Evolutionary conservation across 495 filamentous ascomycete genomes (phyloP).

Genomic region (Penicillium ucsense): DNA sequence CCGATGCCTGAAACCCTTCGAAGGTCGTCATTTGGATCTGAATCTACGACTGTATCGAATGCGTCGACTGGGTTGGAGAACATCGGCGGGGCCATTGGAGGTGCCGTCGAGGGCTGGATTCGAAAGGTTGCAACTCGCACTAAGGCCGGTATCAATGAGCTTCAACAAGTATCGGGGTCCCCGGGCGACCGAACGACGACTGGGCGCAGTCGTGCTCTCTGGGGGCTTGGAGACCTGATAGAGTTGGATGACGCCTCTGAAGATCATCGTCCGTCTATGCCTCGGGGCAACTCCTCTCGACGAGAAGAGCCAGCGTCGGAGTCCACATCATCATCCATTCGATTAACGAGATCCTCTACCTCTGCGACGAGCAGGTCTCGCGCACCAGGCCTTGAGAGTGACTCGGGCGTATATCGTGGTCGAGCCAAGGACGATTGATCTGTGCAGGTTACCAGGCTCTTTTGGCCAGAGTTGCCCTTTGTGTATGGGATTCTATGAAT

Average conservation of each 20-base stretch:
- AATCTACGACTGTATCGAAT: conserved; percentile 31
- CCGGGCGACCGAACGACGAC: conserved; percentile 18
- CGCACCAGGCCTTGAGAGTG: conserved; percentile 11
- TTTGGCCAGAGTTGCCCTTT: no score
- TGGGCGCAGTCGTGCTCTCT: conserved; percentile 25
- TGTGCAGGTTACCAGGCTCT: conserved; percentile 7
- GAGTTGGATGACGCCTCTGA: conserved; percentile 62
- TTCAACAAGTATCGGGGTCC: conserved; percentile 22
- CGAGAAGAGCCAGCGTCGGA: conserved; percentile 9
- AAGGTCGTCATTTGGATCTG: conserved; percentile 33
- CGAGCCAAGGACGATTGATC: conserved; percentile 26
- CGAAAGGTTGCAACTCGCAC: conserved; percentile 58
- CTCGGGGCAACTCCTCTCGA: conserved; percentile 11
- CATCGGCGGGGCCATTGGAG: conserved; percentile 71
- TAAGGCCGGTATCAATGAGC: conserved; percentile 30
- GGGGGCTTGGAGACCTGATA: conserved; percentile 63
- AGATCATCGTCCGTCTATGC: conserved; percentile 16
- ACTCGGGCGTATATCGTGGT: conserved; percentile 8
- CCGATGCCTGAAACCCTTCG: conserved; percentile 17
- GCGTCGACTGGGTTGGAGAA: conserved; percentile 61
- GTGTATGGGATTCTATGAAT: no score
- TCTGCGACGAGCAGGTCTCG: conserved; percentile 37
- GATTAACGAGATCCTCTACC: conserved; percentile 18
- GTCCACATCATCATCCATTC: conserved; percentile 18
- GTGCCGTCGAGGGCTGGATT: conserved; percentile 82